Percentiles rank a stretch among this genome's conserved stretches.
Conservation (phyloP, 2,329 filamentous ascomycete genomes). For the Pseudomassariella vexata region DNA sequence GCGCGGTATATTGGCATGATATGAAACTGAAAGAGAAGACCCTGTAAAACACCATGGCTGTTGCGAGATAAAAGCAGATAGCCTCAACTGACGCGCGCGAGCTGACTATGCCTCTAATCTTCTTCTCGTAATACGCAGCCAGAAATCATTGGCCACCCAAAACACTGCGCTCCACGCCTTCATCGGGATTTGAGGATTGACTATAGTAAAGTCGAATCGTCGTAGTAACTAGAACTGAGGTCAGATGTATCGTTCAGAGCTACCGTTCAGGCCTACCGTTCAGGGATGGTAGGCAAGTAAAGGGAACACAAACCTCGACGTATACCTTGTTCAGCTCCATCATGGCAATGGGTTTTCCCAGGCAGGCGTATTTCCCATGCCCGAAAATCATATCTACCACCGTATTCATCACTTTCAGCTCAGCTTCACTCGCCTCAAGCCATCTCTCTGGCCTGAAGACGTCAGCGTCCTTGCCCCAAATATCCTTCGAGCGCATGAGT, state of each 20-base stretch:
- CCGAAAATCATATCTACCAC: constrained; percentile 33
- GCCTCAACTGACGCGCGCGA: too few species aligned
- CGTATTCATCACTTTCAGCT: constrained; percentile 23
- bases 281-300: not conserved
- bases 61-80: too few species aligned
- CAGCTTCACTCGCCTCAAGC: constrained; percentile 27
- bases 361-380: constrained; percentile 30
- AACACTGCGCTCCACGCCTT: constrained; percentile 15
- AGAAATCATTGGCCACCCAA: constrained; percentile 17
- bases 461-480: constrained; percentile 23
- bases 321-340: constrained; percentile 38
- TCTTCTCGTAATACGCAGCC: constrained; percentile 16
- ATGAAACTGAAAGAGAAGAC: too few species aligned
- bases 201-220: constrained; percentile 16
- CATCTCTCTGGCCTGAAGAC: constrained; percentile 38
- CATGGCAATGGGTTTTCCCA: constrained; percentile 36
- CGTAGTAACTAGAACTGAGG: constrained; percentile 9
- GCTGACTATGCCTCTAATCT: too few species aligned
- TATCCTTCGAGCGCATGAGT: constrained; percentile 30
- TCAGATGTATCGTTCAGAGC: too few species aligned
- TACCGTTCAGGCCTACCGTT: not conserved
- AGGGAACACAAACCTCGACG: constrained; percentile 27
- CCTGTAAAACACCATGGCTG: too few species aligned
- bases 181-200: constrained; percentile 15
- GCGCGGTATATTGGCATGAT: too few species aligned